phyloP scores from a whole-genome alignment of 1,139 yeast species.

The Nakaseomyces nivariensis region DNA sequence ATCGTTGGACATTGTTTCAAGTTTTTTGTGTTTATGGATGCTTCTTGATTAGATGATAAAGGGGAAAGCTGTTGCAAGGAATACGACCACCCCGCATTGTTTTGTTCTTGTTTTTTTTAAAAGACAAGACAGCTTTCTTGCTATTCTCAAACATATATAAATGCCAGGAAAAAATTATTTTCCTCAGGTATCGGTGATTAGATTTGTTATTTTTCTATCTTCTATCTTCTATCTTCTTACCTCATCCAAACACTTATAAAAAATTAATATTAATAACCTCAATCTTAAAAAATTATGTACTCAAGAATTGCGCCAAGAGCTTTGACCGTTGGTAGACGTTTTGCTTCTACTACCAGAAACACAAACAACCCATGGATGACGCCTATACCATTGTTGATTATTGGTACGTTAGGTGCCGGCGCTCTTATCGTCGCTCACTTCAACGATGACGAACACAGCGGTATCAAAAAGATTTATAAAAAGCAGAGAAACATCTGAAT shows the following conservation, averaged over 20 bases:
- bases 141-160: too few relatives aligned
- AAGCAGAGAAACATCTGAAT: conserved; percentile 11
- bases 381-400: background rate
- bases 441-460: conserved; percentile 7
- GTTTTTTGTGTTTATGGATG: too few relatives aligned
- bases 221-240: background rate
- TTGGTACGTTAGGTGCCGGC: conserved; percentile 4
- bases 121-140: too few relatives aligned
- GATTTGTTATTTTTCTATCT: background rate
- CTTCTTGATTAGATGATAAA: too few relatives aligned
- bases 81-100: too few relatives aligned
- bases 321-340: conserved; percentile 1
- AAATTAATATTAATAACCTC: background rate
- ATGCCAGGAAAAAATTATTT: too few relatives aligned
- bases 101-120: too few relatives aligned
- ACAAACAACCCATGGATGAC: conserved; percentile 1
- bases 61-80: too few relatives aligned
- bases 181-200: too few relatives aligned
- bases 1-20: too few relatives aligned
- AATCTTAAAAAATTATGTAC: background rate
- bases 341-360: conserved; percentile 1
- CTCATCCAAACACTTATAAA: background rate
- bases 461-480: conserved; percentile 11
- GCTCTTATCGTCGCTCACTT: conserved; percentile 4
- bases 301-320: conserved; percentile 2